phyloP scores from a whole-genome alignment of 2,329 filamentous ascomycete species.

The Fusarium secorum region DNA sequence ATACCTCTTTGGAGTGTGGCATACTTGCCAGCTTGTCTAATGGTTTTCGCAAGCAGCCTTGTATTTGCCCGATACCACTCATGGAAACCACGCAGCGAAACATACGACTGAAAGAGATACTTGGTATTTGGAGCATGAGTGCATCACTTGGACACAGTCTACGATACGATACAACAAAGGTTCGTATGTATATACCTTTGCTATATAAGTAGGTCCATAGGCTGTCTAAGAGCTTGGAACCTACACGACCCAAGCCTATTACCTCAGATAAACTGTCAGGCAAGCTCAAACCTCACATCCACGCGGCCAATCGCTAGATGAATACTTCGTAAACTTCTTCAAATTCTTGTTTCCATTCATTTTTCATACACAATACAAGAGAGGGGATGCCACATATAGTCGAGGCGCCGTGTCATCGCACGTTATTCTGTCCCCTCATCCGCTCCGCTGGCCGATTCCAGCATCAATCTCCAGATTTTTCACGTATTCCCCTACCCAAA shows the following conservation, averaged over 20 bases:
- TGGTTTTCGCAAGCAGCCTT: not conserved
- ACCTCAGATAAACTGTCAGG: not conserved
- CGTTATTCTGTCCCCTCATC: conserved; percentile 23
- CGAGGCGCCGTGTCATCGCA: conserved; percentile 42
- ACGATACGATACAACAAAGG: not conserved
- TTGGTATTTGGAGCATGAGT: not conserved
- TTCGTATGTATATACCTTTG: not conserved
- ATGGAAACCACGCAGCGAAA: conserved; percentile 10
- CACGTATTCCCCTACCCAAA: conserved; percentile 33
- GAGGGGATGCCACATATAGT: conserved; percentile 50
- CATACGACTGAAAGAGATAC: not conserved
- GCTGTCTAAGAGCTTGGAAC: not conserved
- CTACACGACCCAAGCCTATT: not conserved
- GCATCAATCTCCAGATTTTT: conserved; percentile 18
- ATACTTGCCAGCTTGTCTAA: not conserved
- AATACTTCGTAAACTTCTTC: not conserved
- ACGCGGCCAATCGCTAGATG: not conserved
- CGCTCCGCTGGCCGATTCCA: conserved; percentile 11
- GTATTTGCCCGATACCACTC: conserved; percentile 42
- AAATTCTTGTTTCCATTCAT: conserved; percentile 28
- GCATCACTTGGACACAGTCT: not conserved
- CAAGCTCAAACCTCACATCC: not conserved
- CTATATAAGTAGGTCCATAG: not conserved
- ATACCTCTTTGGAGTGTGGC: conserved; percentile 23
- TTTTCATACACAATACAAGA: conserved; percentile 47